Conservation (phyloP, 164 flowering plant species). For the Magnolia sinica region DNA sequence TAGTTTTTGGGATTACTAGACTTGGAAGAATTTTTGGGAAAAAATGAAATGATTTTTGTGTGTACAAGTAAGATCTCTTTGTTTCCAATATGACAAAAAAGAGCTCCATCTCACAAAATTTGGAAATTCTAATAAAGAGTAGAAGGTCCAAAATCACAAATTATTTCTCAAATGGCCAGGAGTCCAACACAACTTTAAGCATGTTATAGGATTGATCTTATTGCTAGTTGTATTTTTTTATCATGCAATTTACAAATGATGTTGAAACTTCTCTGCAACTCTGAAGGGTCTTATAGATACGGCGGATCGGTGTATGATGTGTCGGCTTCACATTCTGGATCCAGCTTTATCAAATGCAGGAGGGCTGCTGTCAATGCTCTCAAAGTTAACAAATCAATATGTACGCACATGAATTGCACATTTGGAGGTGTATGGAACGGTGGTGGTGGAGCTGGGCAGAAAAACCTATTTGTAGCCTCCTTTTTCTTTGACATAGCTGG, state of each 20-base stretch:
- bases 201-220: too few relatives aligned
- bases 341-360: slow-evolving; percentile 55
- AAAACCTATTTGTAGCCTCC: slow-evolving; percentile 89
- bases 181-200: too few relatives aligned
- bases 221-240: neutral
- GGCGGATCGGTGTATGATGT: slow-evolving; percentile 53
- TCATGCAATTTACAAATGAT: neutral
- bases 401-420: slow-evolving; percentile 94
- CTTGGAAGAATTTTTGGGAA: too few relatives aligned
- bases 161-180: too few relatives aligned
- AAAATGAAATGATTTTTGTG: too few relatives aligned
- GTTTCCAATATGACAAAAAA: too few relatives aligned
- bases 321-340: slow-evolving; percentile 57
- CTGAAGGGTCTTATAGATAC: slow-evolving; percentile 66
- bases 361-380: slow-evolving; percentile 64
- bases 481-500: slow-evolving; percentile 98
- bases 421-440: slow-evolving; percentile 99
- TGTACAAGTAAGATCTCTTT: too few relatives aligned
- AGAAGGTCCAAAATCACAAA: too few relatives aligned
- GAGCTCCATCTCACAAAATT: too few relatives aligned
- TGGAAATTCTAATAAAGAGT: too few relatives aligned
- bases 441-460: slow-evolving; percentile 97
- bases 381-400: slow-evolving; percentile 66
- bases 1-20: too few relatives aligned
- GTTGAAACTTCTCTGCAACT: neutral